A percentile compares a stretch with the other conserved stretches of the same genome.
Conservation (phyloP, 768 basidiomycete species). For the Lyophyllum shimeji region DNA sequence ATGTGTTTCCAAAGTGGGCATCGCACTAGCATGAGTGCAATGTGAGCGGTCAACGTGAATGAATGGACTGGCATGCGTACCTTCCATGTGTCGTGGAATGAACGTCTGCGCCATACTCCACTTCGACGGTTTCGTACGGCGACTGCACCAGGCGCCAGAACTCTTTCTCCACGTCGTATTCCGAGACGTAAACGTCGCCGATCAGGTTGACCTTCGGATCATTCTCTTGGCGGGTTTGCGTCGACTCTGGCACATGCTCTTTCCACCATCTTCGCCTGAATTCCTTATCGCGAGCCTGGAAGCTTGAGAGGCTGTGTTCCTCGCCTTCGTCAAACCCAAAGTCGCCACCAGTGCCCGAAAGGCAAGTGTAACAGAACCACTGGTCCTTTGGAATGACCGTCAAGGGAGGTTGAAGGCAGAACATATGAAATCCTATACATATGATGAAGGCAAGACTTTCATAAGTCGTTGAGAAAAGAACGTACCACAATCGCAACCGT, state of each 20-base stretch:
- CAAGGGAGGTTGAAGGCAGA: conserved; percentile 92
- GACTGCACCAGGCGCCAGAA: conserved; percentile 97
- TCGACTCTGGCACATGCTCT: conserved; percentile 58
- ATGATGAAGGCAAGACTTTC: conserved; percentile 16
- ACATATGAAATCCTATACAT: conserved; percentile 87
- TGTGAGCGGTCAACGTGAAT: conserved; percentile 5
- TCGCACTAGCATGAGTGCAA: conserved; percentile 63
- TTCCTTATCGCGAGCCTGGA: conserved; percentile 87
- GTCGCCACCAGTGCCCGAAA: conserved; percentile 90
- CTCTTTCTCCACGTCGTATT: conserved; percentile 90
- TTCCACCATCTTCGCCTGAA: conserved; percentile 91
- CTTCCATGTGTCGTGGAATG: conserved; percentile 98
- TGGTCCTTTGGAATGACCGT: conserved; percentile 84
- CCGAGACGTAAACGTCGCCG: conserved; percentile 69
- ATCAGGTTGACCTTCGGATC: conserved; percentile 55
- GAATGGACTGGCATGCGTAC: conserved; percentile 40
- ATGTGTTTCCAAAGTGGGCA: conserved; percentile 94
- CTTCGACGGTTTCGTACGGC: conserved; percentile 87
- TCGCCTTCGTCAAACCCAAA: conserved; percentile 99
- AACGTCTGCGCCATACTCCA: conserved; percentile 99
- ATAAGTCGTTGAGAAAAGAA: conserved; percentile 1
- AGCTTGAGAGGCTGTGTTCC: conserved; percentile 89
- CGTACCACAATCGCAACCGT: conserved; percentile 47
- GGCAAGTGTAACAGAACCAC: conserved; percentile 94
- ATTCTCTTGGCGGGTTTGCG: conserved; percentile 32